Base-by-base conservation (phyloP, 1,139 yeast genomes). In the Casaregolazyma suthepensis region DNA sequence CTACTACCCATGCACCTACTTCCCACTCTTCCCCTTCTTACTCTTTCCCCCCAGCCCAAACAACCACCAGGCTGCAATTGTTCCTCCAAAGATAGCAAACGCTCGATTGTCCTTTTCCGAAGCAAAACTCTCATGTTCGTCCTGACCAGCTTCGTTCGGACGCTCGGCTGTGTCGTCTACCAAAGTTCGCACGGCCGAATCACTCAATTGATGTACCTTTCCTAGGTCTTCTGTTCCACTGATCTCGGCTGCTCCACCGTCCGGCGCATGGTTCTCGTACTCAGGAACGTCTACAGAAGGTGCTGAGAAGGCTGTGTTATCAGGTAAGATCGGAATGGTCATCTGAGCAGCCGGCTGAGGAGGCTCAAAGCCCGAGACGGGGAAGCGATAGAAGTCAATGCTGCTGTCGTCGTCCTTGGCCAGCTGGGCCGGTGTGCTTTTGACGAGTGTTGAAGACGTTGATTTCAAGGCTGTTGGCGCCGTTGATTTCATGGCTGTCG, bases 391-490 rank as follows among this genome's bases (percentile, higher is more conserved):
- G 52, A 58, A 72, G 59, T 75, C 79, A 52, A 75, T 73, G 26
- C 70, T 65, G 10, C 75, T 72, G 19, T 58, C 60, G 56, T 74
- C 78, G 26, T 72, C 75, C 59, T 72, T 73, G 48, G 76, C 76
- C 17, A 35, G 7, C 40, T 35, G 40, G 13, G 40, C 40, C 40
- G 13, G 13, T 13, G 40, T 35, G 40, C 40, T 13, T 13, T 35
- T 35, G 17, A 9, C 3, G 15, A 19, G 22, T 3, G 35, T n/a
- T 5, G 29, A 3, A 15, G 18, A 12, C 10, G 46, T 7, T 19
- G 50, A 22, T 43, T 42, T 37, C 19, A 19, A 7, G 9, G 48
- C 42, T 10, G 20, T 17, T n/a, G n/a, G n/a, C n/a, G 38, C 43
- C 7, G 42, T n/a, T 12, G 45, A 22, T 13, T 29, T 22, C 44